Evolutionary conservation across 129 eudicot genomes (phyloP).

Genomic region (Saposhnikovia divaricata): DNA sequence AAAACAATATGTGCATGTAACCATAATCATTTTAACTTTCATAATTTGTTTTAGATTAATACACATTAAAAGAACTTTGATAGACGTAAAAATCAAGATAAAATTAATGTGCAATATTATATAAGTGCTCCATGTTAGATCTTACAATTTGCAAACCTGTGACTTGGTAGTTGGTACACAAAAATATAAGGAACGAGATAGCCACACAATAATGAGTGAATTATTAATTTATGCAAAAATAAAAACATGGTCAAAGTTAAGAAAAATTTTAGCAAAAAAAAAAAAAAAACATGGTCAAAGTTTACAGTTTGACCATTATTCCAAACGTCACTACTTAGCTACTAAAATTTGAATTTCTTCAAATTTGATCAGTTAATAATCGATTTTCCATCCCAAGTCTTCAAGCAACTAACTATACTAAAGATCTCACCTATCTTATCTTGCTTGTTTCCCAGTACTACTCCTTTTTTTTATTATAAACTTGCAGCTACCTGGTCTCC

Average conservation of each 20-base stretch:
- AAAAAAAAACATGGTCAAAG: constrained; percentile 19
- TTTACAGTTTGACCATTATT: constrained; percentile 1
- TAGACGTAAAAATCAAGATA: too few relatives aligned
- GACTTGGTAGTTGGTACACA: neutral
- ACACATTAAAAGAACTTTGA: too few relatives aligned
- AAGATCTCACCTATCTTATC: neutral
- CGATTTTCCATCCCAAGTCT: neutral
- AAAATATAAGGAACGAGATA: neutral
- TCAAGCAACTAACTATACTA: neutral
- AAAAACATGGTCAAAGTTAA: constrained; percentile 19
- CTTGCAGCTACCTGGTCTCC: neutral
- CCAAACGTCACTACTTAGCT: constrained; percentile 5
- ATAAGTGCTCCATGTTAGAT: too few relatives aligned
- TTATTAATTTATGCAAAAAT: neutral
- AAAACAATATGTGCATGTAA: too few relatives aligned
- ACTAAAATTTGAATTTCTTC: constrained; percentile 19
- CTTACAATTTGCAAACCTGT: neutral
- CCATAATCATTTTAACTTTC: too few relatives aligned
- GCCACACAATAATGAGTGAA: constrained; percentile 13
- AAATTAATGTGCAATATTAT: too few relatives aligned
- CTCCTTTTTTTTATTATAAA: neutral
- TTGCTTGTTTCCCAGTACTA: neutral
- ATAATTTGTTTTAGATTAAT: too few relatives aligned
- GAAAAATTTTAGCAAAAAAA: too few relatives aligned
- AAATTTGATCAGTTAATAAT: neutral